Conservation (phyloP, 768 basidiomycete species). For the Xanthoconium purpureum region DNA sequence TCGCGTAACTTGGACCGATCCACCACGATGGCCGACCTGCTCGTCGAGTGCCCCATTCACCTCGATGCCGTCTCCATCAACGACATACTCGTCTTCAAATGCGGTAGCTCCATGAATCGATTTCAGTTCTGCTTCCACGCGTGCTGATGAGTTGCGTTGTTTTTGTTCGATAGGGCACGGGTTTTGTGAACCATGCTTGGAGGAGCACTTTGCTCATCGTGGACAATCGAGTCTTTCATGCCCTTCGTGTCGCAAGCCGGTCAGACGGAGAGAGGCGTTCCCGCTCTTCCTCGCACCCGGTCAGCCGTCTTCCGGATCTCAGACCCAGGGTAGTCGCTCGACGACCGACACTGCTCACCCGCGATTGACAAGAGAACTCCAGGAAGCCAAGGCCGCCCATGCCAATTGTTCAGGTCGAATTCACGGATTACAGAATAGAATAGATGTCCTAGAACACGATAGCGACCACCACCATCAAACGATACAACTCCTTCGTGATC, state of each 20-base stretch:
- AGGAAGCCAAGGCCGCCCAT: constrained; percentile 12
- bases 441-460: constrained; percentile 7
- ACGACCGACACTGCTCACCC: constrained; percentile 3
- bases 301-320: constrained; percentile 1
- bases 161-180: constrained; percentile 28
- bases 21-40: constrained; percentile 16
- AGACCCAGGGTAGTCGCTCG: background rate
- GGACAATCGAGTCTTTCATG: constrained; percentile 13
- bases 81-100: constrained; percentile 30
- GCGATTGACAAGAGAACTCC: constrained; percentile 14
- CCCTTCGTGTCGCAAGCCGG: constrained; percentile 31
- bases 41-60: constrained; percentile 34
- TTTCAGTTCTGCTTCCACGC: background rate
- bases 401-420: constrained; percentile 10
- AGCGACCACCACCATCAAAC: constrained; percentile 4
- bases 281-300: constrained; percentile 26
- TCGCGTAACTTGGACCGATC: no score
- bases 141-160: constrained; percentile 11
- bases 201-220: constrained; percentile 17
- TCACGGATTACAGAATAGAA: constrained; percentile 11
- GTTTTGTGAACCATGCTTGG: constrained; percentile 31
- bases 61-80: constrained; percentile 27
- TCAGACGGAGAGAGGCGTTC: constrained; percentile 27
- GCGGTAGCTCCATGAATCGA: constrained; percentile 21
- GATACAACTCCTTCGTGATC: constrained; percentile 14